These are phyloP conservation scores for Echria macrotheca DNA, from an alignment of 495 filamentous ascomycete species.

Conservation along the genomic window DNA sequence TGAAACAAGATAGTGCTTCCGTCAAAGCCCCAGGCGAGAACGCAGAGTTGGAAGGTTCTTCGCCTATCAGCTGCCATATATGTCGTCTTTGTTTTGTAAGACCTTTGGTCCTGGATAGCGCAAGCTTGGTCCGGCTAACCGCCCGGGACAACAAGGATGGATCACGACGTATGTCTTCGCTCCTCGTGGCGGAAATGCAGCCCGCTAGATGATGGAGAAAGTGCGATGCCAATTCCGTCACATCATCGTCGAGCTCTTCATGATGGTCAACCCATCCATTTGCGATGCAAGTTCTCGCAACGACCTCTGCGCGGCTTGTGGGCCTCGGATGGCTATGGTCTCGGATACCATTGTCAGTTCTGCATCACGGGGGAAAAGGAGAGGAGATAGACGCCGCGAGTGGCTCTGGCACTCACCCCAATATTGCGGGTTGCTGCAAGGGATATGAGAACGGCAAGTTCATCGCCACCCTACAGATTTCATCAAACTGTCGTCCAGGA, in stretches of 20 bases:
- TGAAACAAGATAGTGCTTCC: not conserved
- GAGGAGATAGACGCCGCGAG: no score
- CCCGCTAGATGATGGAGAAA: not conserved
- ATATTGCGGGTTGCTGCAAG: not conserved
- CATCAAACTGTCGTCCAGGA: not conserved
- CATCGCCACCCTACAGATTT: not conserved
- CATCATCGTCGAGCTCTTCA: not conserved
- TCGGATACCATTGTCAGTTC: not conserved
- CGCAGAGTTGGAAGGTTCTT: not conserved
- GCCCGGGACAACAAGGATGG: not conserved
- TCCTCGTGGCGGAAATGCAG: not conserved
- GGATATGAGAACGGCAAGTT: not conserved
- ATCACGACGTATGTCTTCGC: not conserved
- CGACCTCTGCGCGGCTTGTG: not conserved
- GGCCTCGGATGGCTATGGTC: not conserved
- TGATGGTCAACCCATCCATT: not conserved
- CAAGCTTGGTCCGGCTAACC: not conserved
- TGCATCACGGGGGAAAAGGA: not conserved
- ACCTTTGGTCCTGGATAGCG: not conserved
- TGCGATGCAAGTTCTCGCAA: slow-evolving; percentile 1
- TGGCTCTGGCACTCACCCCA: not conserved
- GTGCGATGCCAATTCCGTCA: not conserved
- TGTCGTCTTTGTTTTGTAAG: not conserved
- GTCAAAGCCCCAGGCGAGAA: not conserved
- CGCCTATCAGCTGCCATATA: not conserved